Evolutionary conservation across 306 rosid genomes (phyloP).

Genomic region (Hippophae rhamnoides): DNA sequence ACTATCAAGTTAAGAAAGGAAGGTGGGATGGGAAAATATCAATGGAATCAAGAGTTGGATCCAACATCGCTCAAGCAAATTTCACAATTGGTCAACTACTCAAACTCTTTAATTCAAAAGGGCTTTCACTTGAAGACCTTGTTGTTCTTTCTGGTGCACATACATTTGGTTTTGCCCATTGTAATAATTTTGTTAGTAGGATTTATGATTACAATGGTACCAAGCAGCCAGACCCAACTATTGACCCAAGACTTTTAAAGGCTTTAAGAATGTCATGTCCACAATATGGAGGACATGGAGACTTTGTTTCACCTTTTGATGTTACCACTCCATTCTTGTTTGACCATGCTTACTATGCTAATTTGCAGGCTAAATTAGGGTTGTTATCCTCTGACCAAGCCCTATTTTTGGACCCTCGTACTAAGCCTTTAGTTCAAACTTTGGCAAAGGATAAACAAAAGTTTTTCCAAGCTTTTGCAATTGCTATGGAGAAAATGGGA

Average conservation of each 20-base stretch:
- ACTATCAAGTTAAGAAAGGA: constrained; percentile 74
- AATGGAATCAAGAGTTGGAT: constrained; percentile 58
- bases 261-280: constrained; percentile 80
- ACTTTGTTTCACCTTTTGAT: constrained; percentile 74
- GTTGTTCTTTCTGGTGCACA: constrained; percentile 92
- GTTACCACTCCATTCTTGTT: constrained; percentile 73
- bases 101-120: constrained; percentile 68
- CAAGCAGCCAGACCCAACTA: constrained; percentile 52
- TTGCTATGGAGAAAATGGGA: constrained; percentile 81
- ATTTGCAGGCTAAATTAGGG: constrained; percentile 57
- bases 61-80: constrained; percentile 73
- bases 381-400: constrained; percentile 75
- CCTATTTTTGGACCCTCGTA: constrained; percentile 50
- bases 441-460: constrained; percentile 56
- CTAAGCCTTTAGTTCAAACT: constrained; percentile 42
- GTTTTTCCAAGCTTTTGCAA: constrained; percentile 65
- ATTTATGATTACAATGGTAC: constrained; percentile 49
- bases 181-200: constrained; percentile 49
- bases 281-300: constrained; percentile 47
- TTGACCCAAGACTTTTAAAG: constrained; percentile 47
- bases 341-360: constrained; percentile 76
- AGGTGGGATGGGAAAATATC: constrained; percentile 91
- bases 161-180: constrained; percentile 79
- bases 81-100: constrained; percentile 65
- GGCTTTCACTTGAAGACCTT: constrained; percentile 49